Percentiles rank a stretch among this genome's conserved stretches.
Evolutionary conservation across 2,329 filamentous ascomycete species (phyloP).

Genomic region (Nothophaeocryptopus gaeumannii): DNA sequence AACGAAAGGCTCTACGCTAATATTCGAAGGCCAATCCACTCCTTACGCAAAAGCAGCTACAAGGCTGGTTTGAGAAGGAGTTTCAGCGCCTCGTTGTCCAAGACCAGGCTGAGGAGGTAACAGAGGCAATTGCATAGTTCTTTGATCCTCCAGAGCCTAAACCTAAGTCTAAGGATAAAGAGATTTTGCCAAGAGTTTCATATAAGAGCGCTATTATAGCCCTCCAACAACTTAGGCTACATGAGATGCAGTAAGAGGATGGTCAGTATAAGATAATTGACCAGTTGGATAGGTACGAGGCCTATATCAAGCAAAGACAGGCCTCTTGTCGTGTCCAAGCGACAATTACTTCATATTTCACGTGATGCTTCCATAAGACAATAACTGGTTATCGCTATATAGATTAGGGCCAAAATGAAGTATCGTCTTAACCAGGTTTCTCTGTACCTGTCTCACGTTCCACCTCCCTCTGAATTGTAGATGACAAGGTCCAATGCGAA

Average conservation of each 20-base stretch:
- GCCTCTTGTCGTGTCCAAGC: too few relatives aligned
- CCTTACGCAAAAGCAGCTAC: not conserved
- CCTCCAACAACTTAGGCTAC: not conserved
- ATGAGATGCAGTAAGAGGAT: constrained; percentile 4
- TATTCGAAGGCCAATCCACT: not conserved
- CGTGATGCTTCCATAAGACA: not conserved
- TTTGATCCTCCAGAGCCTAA: not conserved
- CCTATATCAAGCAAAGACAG: too few relatives aligned
- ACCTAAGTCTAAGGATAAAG: not conserved
- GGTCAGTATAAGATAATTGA: too few relatives aligned
- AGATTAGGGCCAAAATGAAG: not conserved
- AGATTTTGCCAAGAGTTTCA: too few relatives aligned
- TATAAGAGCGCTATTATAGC: not conserved
- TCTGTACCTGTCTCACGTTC: too few relatives aligned
- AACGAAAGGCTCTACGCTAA: not conserved
- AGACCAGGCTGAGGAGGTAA: not conserved
- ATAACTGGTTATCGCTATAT: constrained; percentile 1
- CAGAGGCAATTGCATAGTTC: not conserved
- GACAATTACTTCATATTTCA: not conserved
- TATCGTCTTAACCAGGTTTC: not conserved
- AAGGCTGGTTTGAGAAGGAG: too few relatives aligned
- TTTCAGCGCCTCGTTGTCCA: not conserved
- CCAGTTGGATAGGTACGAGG: too few relatives aligned
- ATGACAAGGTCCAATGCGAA: too few relatives aligned
- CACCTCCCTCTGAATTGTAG: too few relatives aligned